Percentiles rank a stretch among this genome's conserved stretches.
Conservation (phyloP, 805 yeast species). For the Saturnispora zaruensis region DNA sequence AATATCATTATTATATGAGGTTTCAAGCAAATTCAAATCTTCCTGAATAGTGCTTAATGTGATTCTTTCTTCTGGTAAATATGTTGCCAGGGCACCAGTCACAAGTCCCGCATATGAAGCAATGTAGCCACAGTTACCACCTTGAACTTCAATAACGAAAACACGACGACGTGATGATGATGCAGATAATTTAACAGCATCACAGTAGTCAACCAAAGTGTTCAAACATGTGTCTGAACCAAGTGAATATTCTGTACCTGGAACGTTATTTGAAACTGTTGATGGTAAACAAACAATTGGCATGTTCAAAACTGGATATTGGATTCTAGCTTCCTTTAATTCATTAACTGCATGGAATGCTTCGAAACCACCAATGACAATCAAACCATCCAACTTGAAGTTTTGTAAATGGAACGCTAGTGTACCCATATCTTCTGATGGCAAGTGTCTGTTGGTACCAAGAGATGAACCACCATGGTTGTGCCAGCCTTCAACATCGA, state of each 20-base stretch:
- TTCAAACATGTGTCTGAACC: conserved; percentile 96
- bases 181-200: conserved; percentile 89
- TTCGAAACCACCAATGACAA: conserved; percentile 94
- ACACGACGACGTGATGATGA: conserved; percentile 90
- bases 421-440: conserved; percentile 78
- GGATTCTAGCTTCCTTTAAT: conserved; percentile 63
- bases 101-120: conserved; percentile 80
- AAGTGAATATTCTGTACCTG: conserved; percentile 95
- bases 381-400: conserved; percentile 76
- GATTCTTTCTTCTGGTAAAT: conserved; percentile 82
- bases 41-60: conserved; percentile 58
- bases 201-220: conserved; percentile 85
- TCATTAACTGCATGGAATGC: conserved; percentile 84
- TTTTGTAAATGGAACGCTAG: conserved; percentile 91
- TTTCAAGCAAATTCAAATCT: conserved; percentile 64
- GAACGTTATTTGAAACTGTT: conserved; percentile 94
- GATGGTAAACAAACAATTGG: conserved; percentile 94
- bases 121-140: conserved; percentile 92
- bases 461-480: conserved; percentile 91
- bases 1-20: conserved; percentile 59
- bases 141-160: conserved; percentile 96
- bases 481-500: conserved; percentile 83
- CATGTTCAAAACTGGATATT: conserved; percentile 86
- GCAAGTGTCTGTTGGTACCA: conserved; percentile 89
- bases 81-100: conserved; percentile 86